Base-by-base conservation (phyloP, 2,329 filamentous ascomycete species). In the Diaporthe aspalathi region DNA sequence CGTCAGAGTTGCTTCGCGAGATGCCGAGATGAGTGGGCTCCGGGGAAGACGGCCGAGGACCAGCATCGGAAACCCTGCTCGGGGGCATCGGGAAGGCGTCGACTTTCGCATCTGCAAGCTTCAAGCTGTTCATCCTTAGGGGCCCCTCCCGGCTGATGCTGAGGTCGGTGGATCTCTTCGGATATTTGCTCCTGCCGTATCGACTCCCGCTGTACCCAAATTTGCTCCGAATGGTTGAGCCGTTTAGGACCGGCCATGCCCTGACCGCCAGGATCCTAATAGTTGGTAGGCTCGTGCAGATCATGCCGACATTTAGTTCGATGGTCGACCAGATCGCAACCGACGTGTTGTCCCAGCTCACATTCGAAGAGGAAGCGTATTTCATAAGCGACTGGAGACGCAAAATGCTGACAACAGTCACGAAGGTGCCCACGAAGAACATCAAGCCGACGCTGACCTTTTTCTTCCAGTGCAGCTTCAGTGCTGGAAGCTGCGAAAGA, bases 381-480 rank as follows among this genome's bases (percentile, higher is more conserved):
- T 35, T 53, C 56, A 79, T 74, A 2, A 81, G 74, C 1, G 78
- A 76, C 8, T 75, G 73, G 3, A 81, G 75, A 6, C 80, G 77
- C n/a, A 81, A 68, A 35, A 79, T 75, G 67, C 76, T 79, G 57
- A 82, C 76, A 9, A 82, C 54, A 5, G 80, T 81, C 63, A 82
- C 78, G 16, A 83, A 82, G 2, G 80, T 77, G 38, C 85, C 84
- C 0, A 85, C 78, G 4, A 79, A 76, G 50, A 86, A 85, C 81
- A 86, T 85, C 45, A 83, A 73, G 0, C 77, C 75, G 0, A 85
- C 79, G 12, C 80, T 80, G 50, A 83, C 72, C 75, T 85, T 86
- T 75, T 84, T 84, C 74, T 80, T 82, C 74, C 78, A 81, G 17
- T 80, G 79, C 3, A 80, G 71, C 2, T 77, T 76, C 24, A 86